A percentile compares a stretch with the other conserved stretches of the same genome.
phyloP scores from a whole-genome alignment of 768 basidiomycete species.

The Russula sp. region DNA sequence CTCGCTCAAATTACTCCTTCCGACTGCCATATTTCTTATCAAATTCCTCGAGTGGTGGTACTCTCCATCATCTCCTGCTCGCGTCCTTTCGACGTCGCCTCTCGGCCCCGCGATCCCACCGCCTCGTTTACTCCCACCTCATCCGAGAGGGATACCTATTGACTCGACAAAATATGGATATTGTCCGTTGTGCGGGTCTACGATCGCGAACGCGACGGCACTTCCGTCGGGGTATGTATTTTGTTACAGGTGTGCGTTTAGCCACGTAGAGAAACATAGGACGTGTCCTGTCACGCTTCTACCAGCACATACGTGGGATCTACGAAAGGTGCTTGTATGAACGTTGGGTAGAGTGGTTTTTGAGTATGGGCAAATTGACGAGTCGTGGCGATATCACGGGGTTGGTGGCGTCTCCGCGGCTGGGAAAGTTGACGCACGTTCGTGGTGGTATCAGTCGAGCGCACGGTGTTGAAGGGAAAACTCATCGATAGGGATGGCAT shows the following conservation, averaged over 20 bases:
- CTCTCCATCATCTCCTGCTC: constrained; percentile 82
- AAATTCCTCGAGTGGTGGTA: constrained; percentile 99
- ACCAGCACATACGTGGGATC: constrained; percentile 67
- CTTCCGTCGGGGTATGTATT: constrained; percentile 92
- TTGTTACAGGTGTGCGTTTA: constrained; percentile 87
- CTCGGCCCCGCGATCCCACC: constrained; percentile 69
- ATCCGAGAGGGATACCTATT: constrained; percentile 63
- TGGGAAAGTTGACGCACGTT: constrained; percentile 39
- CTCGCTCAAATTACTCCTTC: constrained; percentile 71
- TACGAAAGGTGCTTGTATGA: constrained; percentile 78
- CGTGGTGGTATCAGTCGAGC: constrained; percentile 25
- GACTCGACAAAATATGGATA: constrained; percentile 62
- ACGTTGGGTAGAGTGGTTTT: neutral
- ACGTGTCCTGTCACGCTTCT: constrained; percentile 85
- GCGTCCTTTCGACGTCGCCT: constrained; percentile 53
- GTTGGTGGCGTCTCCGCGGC: constrained; percentile 10
- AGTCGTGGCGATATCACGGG: constrained; percentile 5
- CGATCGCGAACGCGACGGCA: constrained; percentile 80
- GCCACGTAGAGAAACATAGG: constrained; percentile 68
- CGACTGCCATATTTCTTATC: constrained; percentile 88
- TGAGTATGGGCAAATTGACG: neutral
- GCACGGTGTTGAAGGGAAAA: neutral
- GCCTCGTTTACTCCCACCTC: constrained; percentile 66
- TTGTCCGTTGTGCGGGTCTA: constrained; percentile 72
- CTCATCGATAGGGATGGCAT: constrained; percentile 17